These are phyloP conservation scores for Penicillium soppii DNA, from an alignment of 495 filamentous ascomycete genomes.

Conservation along the genomic window DNA sequence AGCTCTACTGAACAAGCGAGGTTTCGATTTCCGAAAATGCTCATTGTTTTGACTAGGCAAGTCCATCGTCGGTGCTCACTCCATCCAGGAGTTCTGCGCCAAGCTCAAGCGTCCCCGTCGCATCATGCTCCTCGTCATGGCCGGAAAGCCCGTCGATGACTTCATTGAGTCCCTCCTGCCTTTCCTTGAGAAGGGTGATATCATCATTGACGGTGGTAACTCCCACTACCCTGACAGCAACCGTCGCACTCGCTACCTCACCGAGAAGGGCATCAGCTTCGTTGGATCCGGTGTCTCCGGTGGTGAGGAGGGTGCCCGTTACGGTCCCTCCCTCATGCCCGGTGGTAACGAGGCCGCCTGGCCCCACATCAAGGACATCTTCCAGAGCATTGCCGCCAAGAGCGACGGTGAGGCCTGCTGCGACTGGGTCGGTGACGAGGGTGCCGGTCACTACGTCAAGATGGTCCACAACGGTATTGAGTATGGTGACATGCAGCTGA, in stretches of 20 bases:
- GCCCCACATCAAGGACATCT: conserved; percentile 98
- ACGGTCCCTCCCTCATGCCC: conserved; percentile 96
- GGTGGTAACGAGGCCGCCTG: conserved; percentile 97
- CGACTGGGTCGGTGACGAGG: conserved; percentile 99
- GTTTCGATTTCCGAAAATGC: conserved; percentile 9
- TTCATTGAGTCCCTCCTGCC: conserved; percentile 96
- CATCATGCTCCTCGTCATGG: conserved; percentile 97
- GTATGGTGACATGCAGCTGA: conserved; percentile 99
- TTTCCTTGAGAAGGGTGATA: conserved; percentile 85
- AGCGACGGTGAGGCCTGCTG: conserved; percentile 95
- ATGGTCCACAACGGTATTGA: conserved; percentile 99
- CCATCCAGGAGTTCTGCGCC: conserved; percentile 85
- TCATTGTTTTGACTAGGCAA: conserved; percentile 60
- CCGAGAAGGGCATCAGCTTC: conserved; percentile 86
- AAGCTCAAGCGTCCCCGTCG: conserved; percentile 96
- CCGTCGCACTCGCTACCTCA: conserved; percentile 85
- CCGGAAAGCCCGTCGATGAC: conserved; percentile 94
- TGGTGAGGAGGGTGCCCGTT: conserved; percentile 98
- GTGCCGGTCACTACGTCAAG: conserved; percentile 99
- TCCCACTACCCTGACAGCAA: conserved; percentile 99
- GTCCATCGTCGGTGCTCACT: conserved; percentile 89
- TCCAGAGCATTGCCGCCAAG: conserved; percentile 97
- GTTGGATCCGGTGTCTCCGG: conserved; percentile 97
- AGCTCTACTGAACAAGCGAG: conserved; percentile 12
- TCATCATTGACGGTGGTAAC: conserved; percentile 99